These are phyloP conservation scores for Paralagenidium karlingii DNA, from an alignment of 352 stramenopile genomes.

Conservation along the genomic window DNA sequence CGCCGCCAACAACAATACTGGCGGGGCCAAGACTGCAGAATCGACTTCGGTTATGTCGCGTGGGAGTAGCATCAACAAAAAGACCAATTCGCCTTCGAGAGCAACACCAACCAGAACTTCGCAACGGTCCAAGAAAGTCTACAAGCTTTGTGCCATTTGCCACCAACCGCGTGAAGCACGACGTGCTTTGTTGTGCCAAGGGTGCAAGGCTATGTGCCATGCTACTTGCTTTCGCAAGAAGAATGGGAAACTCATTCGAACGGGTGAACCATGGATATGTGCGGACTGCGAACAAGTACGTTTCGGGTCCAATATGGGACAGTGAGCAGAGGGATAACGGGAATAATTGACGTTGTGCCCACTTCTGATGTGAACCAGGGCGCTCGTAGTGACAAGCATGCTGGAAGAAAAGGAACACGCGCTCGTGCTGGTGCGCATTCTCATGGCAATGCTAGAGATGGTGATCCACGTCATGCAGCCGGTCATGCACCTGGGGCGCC, in stretches of 20 bases:
- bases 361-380: neutral
- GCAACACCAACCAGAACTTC: constrained; percentile 55
- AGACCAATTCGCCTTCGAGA: too few relatives aligned
- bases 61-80: too few relatives aligned
- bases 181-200: constrained; percentile 59
- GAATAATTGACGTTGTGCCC: neutral
- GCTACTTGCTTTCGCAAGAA: constrained; percentile 74
- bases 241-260: constrained; percentile 44
- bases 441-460: constrained; percentile 3
- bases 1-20: too few relatives aligned
- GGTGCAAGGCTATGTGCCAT: constrained; percentile 80
- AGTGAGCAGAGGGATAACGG: constrained; percentile 2
- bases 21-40: too few relatives aligned
- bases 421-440: neutral
- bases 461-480: neutral
- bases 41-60: too few relatives aligned
- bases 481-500: neutral
- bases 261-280: constrained; percentile 67
- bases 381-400: neutral
- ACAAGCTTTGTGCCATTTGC: constrained; percentile 65
- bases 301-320: neutral
- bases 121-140: constrained; percentile 40
- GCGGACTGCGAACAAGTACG: constrained; percentile 64
- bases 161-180: constrained; percentile 60
- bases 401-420: constrained; percentile 1